Evolutionary conservation across 495 filamentous ascomycete genomes (phyloP).

Genomic region (Aspergillus olivimuriae): DNA sequence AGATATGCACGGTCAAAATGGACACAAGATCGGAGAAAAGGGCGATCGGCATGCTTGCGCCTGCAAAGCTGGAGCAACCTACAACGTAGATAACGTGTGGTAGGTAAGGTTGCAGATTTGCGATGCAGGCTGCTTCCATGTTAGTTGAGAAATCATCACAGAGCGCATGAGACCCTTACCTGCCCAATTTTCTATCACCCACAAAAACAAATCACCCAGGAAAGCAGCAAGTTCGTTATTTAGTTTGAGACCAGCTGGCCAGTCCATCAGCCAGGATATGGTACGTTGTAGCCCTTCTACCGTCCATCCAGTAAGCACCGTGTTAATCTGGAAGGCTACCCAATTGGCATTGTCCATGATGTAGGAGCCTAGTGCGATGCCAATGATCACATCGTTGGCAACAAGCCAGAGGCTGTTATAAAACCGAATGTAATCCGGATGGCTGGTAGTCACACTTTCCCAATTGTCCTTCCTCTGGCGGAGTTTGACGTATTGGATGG

Average conservation of each 20-base stretch:
- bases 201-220: slow-evolving; percentile 88
- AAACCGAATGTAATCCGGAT: slow-evolving; percentile 98
- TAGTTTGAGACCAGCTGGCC: slow-evolving; percentile 95
- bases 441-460: slow-evolving; percentile 91
- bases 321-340: slow-evolving; percentile 78
- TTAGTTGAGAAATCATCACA: slow-evolving; percentile 10
- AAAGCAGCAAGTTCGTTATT: slow-evolving; percentile 93
- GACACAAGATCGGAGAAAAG: slow-evolving; percentile 93
- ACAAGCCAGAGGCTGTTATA: slow-evolving; percentile 99
- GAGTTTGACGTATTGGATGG: slow-evolving; percentile 88
- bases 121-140: slow-evolving; percentile 55
- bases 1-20: slow-evolving; percentile 89
- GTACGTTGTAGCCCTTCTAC: slow-evolving; percentile 83
- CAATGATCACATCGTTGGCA: slow-evolving; percentile 97
- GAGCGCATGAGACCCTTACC: slow-evolving; percentile 38
- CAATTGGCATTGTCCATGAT: slow-evolving; percentile 90
- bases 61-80: slow-evolving; percentile 89
- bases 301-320: slow-evolving; percentile 72
- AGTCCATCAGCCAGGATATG: slow-evolving; percentile 93
- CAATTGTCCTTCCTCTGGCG: slow-evolving; percentile 85
- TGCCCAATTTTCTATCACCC: slow-evolving; percentile 98
- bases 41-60: slow-evolving; percentile 94
- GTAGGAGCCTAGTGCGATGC: slow-evolving; percentile 91
- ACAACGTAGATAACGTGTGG: slow-evolving; percentile 89
- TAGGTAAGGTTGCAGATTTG: slow-evolving; percentile 66